Evolutionary conservation across 2,329 filamentous ascomycete genomes (phyloP).

Genomic region (Aspergillus texensis): DNA sequence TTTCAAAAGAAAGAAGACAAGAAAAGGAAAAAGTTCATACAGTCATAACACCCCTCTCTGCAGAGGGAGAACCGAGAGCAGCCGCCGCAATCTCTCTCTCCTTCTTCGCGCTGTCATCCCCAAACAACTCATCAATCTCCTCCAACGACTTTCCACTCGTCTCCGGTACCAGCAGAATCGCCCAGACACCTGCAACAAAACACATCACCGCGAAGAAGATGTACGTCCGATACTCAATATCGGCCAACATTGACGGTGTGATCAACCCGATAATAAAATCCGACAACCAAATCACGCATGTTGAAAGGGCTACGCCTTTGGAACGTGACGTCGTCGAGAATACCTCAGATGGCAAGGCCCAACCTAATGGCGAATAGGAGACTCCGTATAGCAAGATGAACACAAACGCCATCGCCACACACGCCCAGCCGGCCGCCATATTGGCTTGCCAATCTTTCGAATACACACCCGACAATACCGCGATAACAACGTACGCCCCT

Average conservation of each 20-base stretch:
- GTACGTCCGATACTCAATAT: slow-evolving; percentile 22
- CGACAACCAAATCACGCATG: slow-evolving; percentile 71
- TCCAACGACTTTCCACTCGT: slow-evolving; percentile 32
- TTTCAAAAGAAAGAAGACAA: not conserved
- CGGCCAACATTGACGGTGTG: slow-evolving; percentile 63
- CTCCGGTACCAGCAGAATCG: slow-evolving; percentile 31
- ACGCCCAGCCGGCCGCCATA: slow-evolving; percentile 21
- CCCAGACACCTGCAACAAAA: slow-evolving; percentile 21
- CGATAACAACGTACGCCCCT: slow-evolving; percentile 32
- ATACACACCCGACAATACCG: slow-evolving; percentile 24
- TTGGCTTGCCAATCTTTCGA: slow-evolving; percentile 23
- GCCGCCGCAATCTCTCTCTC: slow-evolving; percentile 4
- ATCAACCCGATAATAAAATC: slow-evolving; percentile 70
- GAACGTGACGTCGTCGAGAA: slow-evolving; percentile 66
- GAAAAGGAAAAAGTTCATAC: not conserved
- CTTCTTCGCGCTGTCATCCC: not conserved
- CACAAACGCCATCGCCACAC: slow-evolving; percentile 20
- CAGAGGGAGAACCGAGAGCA: not conserved
- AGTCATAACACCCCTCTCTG: not conserved
- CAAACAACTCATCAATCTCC: slow-evolving; percentile 32
- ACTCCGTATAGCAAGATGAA: slow-evolving; percentile 22
- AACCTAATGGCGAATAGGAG: slow-evolving; percentile 37
- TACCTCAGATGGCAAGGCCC: slow-evolving; percentile 58
- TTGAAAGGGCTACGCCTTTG: slow-evolving; percentile 67
- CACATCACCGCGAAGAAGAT: slow-evolving; percentile 24